Evolutionary conservation across 495 filamentous ascomycete genomes (phyloP).

Genomic region (Hyaloscypha hepaticicola): DNA sequence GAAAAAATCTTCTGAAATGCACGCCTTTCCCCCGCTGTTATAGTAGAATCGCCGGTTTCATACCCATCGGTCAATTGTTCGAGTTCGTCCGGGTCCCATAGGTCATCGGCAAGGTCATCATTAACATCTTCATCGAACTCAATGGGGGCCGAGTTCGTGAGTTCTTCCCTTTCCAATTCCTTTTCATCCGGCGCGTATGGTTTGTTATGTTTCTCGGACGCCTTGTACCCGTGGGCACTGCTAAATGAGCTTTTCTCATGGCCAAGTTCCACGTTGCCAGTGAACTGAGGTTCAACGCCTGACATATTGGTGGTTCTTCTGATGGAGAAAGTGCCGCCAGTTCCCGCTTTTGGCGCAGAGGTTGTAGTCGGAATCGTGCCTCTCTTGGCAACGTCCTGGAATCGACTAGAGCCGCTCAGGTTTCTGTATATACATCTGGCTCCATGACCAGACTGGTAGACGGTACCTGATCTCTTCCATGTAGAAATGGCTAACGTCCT

Average conservation of each 20-base stretch:
- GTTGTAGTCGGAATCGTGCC: not conserved
- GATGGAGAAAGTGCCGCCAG: not conserved
- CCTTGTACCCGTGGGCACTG: not conserved
- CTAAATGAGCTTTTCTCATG: not conserved
- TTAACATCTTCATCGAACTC: constrained; percentile 17
- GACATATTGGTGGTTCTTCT: constrained; percentile 8
- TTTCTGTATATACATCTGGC: not conserved
- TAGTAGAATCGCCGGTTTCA: constrained; percentile 41
- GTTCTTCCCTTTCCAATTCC: not conserved
- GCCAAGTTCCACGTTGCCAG: not conserved
- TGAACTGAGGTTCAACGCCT: not conserved
- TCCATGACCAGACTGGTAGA: not conserved
- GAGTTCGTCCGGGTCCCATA: constrained; percentile 18
- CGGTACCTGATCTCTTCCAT: constrained; percentile 20
- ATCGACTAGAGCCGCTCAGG: not conserved
- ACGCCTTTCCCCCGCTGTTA: constrained; percentile 53
- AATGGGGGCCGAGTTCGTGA: not conserved
- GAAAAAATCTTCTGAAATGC: constrained; percentile 60
- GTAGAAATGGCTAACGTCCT: constrained; percentile 49
- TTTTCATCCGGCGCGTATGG: not conserved
- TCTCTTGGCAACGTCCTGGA: not conserved
- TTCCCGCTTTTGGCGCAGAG: not conserved
- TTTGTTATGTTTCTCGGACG: not conserved
- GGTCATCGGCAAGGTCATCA: not conserved
- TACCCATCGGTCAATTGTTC: constrained; percentile 6